Evolutionary conservation across 176 grass and related monocot genomes (phyloP), one percentile per base, ranked within the genome.

Genomic region (Eremochloa ophiuroides): DNA sequence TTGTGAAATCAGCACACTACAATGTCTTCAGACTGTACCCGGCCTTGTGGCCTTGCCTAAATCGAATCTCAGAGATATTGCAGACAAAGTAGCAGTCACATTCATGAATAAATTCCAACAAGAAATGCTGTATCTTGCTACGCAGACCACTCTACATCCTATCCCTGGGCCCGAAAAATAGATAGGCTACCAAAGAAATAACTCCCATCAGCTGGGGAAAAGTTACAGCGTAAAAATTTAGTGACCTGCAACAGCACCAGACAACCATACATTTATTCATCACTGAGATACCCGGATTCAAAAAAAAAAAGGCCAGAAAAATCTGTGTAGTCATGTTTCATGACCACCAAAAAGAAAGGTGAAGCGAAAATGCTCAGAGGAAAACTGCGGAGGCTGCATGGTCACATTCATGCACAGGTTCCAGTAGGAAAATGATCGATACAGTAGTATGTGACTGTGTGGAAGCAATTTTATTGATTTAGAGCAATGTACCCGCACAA

Each of bases 161-260:
- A 14, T 1, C 9, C 50, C n/a, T 18, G 37, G 17, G 41, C 18
- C 20, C 3, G 0, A 4, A 12, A 78, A 35, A 42, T 33, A 20
- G 60, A 82, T 58, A 73, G 35, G 28, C 42, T 65, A 66, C 68
- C 35, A 63, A 59, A 73, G 58, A 33, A 34, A 70, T 41, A 71
- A 6, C 4, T 10, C 31, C 55, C 5, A 10, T 22, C 9, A 82
- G 13, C 53, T 35, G 6, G 42, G 13, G 18, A 51, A 38, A 38
- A 65, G 0, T 78, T 78, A n/a, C 14, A 44, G 27, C 20, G 34
- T 8, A 51, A 51, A 22, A 23, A 42, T 63, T 47, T 10, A 10
- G 35, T 10, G 3, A 9, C 12, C 44, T 3, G 66, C 7, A 72
- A 18, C 7, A 17, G 2, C 66, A 78, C 20, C 40, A 78, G 34